Base-by-base conservation (phyloP, 441 rosid species). In the Lepidium campestre region DNA sequence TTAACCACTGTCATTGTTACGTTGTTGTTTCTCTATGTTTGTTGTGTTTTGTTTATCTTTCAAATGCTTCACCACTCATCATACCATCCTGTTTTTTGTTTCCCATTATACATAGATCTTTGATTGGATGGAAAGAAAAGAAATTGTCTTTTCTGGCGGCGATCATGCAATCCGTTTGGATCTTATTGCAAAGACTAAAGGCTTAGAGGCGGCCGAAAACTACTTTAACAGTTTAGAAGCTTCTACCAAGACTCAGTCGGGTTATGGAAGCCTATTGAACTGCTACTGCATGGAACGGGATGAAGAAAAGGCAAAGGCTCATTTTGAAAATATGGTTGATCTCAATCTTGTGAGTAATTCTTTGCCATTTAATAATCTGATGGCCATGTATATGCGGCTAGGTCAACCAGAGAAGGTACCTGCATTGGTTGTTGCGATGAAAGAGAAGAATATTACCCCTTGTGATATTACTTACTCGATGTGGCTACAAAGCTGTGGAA, bases 71-170 rank as follows among this genome's bases (percentile, higher is more conserved):
- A 44, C 5, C 17, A 9, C 25, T 66, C 37, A 35, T 39, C 29
- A 17, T 4, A 12, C 47, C 19, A 8, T 39, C 13, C 4, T 54
- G 17, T n/a, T 41, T 54, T 6, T 52, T 17, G 13, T 65, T 32
- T 55, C 48, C 3, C 5, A 18, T 34, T 54, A 3, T 55, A 2
- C 0, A 10, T 56, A 75, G 98, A 75, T 87, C 40, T 78, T 87
- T 81, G 86, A 86, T 27, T 90, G 97, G 97, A 88, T 90, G 91
- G 88, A 84, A 57, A 37, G 87, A 87, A 41, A 76, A 78, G 83
- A 82, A 45, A 67, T 88, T 60, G 41, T 67, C 4, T 67, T 85
- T 8, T 70, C 82, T 2, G 10, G 37, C 7, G 14, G 76, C 0
- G 91, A 88, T 23, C 65, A 76, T 45, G 96, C 87, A 0, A 23